Percentiles rank a stretch among this genome's conserved stretches.
These are phyloP conservation scores for Ceratobasidium sp. DNA, from an alignment of 1,284 basidiomycete species.

Conservation along the genomic window DNA sequence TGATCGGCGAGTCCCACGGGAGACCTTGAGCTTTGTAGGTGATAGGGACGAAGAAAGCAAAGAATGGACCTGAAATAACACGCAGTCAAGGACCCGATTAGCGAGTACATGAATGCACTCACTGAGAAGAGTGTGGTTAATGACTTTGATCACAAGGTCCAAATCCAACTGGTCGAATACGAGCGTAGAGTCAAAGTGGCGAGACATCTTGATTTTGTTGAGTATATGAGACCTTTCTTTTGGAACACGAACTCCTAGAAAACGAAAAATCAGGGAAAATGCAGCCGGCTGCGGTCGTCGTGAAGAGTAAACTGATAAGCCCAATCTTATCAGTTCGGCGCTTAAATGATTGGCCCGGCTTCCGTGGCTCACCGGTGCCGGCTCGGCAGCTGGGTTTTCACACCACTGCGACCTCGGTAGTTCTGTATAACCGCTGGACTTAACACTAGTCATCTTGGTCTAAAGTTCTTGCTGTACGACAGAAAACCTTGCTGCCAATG, in stretches of 20 bases:
- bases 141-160: conserved; percentile 80
- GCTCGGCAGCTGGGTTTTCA: conserved; percentile 19
- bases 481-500: conserved; percentile 13
- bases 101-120: conserved; percentile 54
- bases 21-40: conserved; percentile 80
- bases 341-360: neutral
- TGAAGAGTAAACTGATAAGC: conserved; percentile 2
- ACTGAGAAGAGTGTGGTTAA: conserved; percentile 83
- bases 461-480: neutral
- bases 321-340: conserved; percentile 30
- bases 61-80: conserved; percentile 77
- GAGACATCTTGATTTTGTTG: conserved; percentile 24
- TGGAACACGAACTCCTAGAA: neutral
- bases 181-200: conserved; percentile 46
- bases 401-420: neutral
- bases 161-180: conserved; percentile 63
- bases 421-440: neutral
- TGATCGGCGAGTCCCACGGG: conserved; percentile 64
- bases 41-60: conserved; percentile 79
- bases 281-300: conserved; percentile 45
- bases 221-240: neutral
- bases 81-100: neutral
- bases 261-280: conserved; percentile 6
- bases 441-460: neutral
- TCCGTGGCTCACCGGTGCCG: too few relatives aligned